Base-by-base conservation (phyloP, 2,329 filamentous ascomycete genomes). In the Ophiosphaerella narmari region DNA sequence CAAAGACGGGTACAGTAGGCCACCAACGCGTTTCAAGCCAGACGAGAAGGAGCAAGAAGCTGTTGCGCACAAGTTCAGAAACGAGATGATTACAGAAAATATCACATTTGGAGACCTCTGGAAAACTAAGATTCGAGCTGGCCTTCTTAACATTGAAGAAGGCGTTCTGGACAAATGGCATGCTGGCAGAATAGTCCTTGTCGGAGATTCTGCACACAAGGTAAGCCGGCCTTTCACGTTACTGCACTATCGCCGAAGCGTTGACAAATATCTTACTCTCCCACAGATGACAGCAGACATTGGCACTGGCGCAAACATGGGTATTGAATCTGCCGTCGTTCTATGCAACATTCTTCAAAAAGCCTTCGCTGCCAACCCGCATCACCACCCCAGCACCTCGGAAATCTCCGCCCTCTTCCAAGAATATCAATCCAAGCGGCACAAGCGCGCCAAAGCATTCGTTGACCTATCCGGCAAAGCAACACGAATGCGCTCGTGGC, bases 121-220 rank as follows among this genome's bases (percentile, higher is more conserved):
- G 55, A 43, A 54, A 24, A 40, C 35, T 1, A 54, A 48, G 16
- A 69, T 63, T 46, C 66, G 35, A 45, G 46, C 4, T 46, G 63
- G 21, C 32, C 55, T 70, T 18, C 56, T 72, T 5, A 54, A 59
- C 42, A 37, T 75, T 12, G 66, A 74, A 39, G 74, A 77, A 51
- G 72, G 71, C 32, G 66, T 75, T 1, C 68, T 75, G n/a, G 52
- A 69, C 9, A 63, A 68, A 32, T 78, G 76, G 72, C 66, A 74
- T 42, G 75, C 68, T 36, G 64, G 68, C 9, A 60, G 77, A 8
- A 69, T 75, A 3, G 63, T 78, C 1, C 60, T 69, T 1, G 66
- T 78, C 5, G 76, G 76, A 0, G 77, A 78, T 53, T 65, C 75
- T 1, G 73, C 69, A 6, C 75, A 78, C 52, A 78, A 78, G 67